Evolutionary conservation across 345 rosid genomes (phyloP), one percentile per base, ranked within the genome.

Genomic region (Eutrema heterophyllum): DNA sequence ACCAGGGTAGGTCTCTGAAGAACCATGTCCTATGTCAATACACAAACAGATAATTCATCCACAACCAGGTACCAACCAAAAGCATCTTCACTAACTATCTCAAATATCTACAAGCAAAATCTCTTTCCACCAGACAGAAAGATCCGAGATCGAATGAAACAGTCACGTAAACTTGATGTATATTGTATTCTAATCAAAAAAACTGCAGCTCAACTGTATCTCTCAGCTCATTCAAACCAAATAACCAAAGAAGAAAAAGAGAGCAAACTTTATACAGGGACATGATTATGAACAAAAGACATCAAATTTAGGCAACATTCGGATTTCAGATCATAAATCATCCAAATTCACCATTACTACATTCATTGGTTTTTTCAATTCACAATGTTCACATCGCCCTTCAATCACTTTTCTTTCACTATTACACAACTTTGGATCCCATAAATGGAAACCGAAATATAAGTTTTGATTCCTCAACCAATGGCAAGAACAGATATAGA

Each of bases 381-480:
- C 21, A 35, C 39, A 68, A 14, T 35, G 5, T 46, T 15, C 44
- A 55, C 54, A 52, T 53, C 71, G 51, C 43, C 8, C 21, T 33
- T 43, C n/a, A 33, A 24, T n/a, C 15, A 16, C 53, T 11, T 3
- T 16, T 11, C 32, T 41, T 30, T 41, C 30, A 41, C 35, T 16
- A 40, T 11, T 54, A 41, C 52, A 40, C 12, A 45, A 10, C 54
- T 43, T 45, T 18, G 10, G n/a, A 59, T 35, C 74, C 74, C 27
- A 46, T 53, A 16, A 55, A 29, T 4, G 15, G 45, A 29, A 40
- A 64, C n/a, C 13, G n/a, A 26, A 10, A 12, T 4, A 49, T 16
- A 38, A 26, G 11, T 9, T 64, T 45, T 64, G 68, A 45, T 64
- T 64, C 30, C 68, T 64, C 55, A 35, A 35, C 14, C 71, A 67